These are phyloP conservation scores for Adiantum capillusveneris DNA, from an alignment of 75 land plant species.

Conservation along the genomic window DNA sequence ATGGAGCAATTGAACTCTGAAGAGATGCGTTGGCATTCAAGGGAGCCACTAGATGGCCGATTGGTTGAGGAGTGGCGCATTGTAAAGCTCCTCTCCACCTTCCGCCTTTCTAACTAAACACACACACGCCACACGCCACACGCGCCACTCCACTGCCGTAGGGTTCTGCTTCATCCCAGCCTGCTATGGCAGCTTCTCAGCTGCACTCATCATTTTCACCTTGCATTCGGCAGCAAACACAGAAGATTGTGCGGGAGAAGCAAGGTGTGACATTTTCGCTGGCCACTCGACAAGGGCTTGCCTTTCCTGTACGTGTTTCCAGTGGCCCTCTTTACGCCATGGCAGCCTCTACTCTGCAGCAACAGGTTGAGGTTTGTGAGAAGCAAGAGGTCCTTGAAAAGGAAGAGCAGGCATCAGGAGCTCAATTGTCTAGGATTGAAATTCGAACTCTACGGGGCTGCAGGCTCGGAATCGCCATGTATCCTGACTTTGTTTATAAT, in stretches of 20 bases:
- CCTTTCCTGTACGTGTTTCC: no score
- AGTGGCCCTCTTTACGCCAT: no score
- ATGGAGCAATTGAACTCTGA: no score
- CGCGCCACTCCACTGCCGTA: no score
- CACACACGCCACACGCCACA: no score
- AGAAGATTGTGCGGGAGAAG: background rate
- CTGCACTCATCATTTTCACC: background rate
- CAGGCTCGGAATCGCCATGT: conserved; percentile 70
- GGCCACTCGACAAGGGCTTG: background rate
- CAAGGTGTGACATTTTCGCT: background rate
- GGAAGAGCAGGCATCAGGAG: conserved; percentile 14
- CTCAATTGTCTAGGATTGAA: background rate
- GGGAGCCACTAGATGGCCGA: no score
- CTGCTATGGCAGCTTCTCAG: conserved; percentile 4
- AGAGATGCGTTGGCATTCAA: no score
- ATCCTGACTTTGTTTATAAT: conserved; percentile 86
- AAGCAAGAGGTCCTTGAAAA: background rate
- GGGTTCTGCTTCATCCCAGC: no score
- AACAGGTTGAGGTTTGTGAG: background rate
- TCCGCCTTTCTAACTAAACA: no score
- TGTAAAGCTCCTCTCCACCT: no score
- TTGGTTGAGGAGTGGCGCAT: no score
- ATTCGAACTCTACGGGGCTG: conserved; percentile 57
- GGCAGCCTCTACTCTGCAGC: background rate
- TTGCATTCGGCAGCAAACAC: background rate